Evolutionary conservation across 441 rosid genomes (phyloP), one percentile per base, ranked within the genome.

Genomic region (Erodium moschatum): DNA sequence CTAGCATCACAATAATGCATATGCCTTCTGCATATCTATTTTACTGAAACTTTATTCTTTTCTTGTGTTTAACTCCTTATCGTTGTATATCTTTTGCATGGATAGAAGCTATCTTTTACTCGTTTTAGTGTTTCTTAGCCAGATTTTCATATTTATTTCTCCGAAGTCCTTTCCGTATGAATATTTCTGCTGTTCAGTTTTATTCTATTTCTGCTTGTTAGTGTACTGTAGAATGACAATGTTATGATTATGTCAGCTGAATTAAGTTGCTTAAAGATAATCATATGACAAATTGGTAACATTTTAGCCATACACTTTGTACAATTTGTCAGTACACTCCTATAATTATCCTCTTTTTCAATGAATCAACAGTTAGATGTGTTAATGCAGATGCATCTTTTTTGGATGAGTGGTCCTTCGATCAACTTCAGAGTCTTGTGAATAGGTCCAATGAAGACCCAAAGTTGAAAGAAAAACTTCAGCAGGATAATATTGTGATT

Each of bases 351-450:
- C n/a, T 21, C 31, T 67, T 69, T 64, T 76, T 76, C 72, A 58
- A 68, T 72, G 66, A 73, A 70, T 80, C 75, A 71, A 69, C 54
- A 73, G 67, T 74, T 74, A 33, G 56, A 48, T 70, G 72, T 74
- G 80, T 72, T 68, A 66, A 76, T 90, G 90, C 91, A 93, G 98
- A 93, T 89, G 98, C 98, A 18, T 87, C 98, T 72, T 93, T 93
- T 84, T 82, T 90, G 88, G 98, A 93, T 82, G 96, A 90, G 84
- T 93, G 98, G 96, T 89, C 98, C 76, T 93, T 89, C 77, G 96
- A 93, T 74, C 95, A 93, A 77, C 87, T 93, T 77, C 88, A 90
- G 84, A 83, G 88, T 81, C 98, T 93, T 79, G 81, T 93, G 67
- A 88, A 93, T 73, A 86, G 84, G 76, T 93, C 98, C 75, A 79